Evolutionary conservation across 1,284 basidiomycete genomes (phyloP).

Genomic region (Malassezia sp.): DNA sequence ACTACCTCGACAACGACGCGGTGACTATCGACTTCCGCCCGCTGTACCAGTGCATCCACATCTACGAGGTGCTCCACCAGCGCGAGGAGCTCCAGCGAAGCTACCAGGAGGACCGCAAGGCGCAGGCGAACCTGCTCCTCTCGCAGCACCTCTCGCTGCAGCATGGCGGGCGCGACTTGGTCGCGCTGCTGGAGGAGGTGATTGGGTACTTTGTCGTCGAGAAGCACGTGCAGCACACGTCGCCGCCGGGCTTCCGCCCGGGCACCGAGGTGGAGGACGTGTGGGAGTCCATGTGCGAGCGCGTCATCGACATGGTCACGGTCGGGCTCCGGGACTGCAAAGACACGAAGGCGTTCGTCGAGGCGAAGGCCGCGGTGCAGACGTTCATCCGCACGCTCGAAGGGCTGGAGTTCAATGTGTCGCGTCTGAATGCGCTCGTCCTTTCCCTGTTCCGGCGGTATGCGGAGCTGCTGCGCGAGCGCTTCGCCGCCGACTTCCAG

Average conservation of each 20-base stretch:
- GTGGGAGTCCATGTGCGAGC: slow-evolving; percentile 77
- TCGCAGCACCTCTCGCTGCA: slow-evolving; percentile 53
- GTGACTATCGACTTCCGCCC: slow-evolving; percentile 86
- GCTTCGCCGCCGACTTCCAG: slow-evolving; percentile 60
- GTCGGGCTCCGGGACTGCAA: slow-evolving; percentile 62
- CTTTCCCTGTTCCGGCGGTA: slow-evolving; percentile 83
- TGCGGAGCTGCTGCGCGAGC: slow-evolving; percentile 65
- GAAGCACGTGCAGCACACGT: slow-evolving; percentile 77
- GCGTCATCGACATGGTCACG: slow-evolving; percentile 66
- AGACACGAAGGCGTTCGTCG: slow-evolving; percentile 71
- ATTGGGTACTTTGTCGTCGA: slow-evolving; percentile 99
- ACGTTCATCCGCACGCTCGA: slow-evolving; percentile 87
- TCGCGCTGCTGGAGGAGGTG: slow-evolving; percentile 60
- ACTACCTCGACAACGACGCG: slow-evolving; percentile 79
- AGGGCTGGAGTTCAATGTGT: slow-evolving; percentile 61
- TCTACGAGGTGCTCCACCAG: slow-evolving; percentile 80
- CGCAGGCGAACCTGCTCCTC: slow-evolving; percentile 90
- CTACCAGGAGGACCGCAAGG: slow-evolving; percentile 81
- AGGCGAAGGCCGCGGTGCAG: slow-evolving; percentile 71
- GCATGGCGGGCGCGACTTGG: slow-evolving; percentile 29
- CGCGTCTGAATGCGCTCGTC: slow-evolving; percentile 70
- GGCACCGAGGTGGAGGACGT: slow-evolving; percentile 85
- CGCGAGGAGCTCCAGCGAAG: slow-evolving; percentile 77
- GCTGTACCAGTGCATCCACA: slow-evolving; percentile 91
- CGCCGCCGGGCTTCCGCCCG: slow-evolving; percentile 62